These are phyloP conservation scores for Sechiopsis laciniata DNA, from an alignment of 306 rosid genomes.

Conservation along the genomic window DNA sequence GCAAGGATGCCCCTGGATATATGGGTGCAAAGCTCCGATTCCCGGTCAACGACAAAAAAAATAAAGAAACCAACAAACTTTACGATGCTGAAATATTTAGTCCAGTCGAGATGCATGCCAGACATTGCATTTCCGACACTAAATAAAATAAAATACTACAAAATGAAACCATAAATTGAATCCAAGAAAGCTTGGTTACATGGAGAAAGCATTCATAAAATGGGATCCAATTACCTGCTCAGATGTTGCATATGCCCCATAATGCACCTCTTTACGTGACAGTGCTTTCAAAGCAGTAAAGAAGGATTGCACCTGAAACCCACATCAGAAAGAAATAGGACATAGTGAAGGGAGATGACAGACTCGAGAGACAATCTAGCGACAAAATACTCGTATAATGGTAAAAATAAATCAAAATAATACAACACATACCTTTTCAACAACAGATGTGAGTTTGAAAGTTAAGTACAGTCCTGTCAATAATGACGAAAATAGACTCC, in stretches of 20 bases:
- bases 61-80: not conserved
- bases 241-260: conserved; percentile 94
- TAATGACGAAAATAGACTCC: conserved; percentile 87
- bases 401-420: not conserved
- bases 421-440: conserved; percentile 63
- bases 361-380: conserved; percentile 10
- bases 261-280: conserved; percentile 93
- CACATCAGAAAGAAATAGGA: not conserved
- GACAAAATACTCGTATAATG: not conserved
- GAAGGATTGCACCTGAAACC: conserved; percentile 61
- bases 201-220: conserved; percentile 9
- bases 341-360: conserved; percentile 3
- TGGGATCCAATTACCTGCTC: conserved; percentile 63
- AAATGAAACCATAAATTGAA: not conserved
- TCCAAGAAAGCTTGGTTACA: not conserved
- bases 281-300: conserved; percentile 78
- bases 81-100: not conserved
- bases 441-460: conserved; percentile 91
- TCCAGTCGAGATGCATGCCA: not conserved
- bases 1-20: too few relatives aligned
- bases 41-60: not conserved
- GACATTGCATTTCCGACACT: not conserved
- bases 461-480: conserved; percentile 94
- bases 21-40: too few relatives aligned
- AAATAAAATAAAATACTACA: not conserved